phyloP scores from a whole-genome alignment of 306 rosid genomes.

The Alnus glutinosa region DNA sequence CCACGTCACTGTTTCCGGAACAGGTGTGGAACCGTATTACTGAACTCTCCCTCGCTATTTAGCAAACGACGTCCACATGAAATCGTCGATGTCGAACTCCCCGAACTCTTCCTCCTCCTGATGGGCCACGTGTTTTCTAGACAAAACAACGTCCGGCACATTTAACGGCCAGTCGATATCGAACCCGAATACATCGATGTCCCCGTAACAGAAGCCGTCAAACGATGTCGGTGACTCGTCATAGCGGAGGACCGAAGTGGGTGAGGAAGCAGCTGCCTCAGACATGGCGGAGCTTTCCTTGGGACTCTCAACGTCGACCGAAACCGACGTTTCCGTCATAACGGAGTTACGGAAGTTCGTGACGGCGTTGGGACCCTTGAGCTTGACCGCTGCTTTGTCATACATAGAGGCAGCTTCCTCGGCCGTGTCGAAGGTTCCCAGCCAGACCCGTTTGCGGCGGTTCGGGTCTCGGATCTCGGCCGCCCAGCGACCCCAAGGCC shows the following conservation, averaged over 20 bases:
- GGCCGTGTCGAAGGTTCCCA: conserved; percentile 80
- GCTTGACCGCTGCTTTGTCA: conserved; percentile 64
- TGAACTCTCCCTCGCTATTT: conserved; percentile 2
- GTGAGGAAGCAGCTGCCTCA: conserved; percentile 32
- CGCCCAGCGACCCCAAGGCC: conserved; percentile 93
- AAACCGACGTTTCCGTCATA: not conserved
- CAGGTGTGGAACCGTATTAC: conserved; percentile 15
- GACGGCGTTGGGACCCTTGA: conserved; percentile 64
- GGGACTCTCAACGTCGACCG: not conserved
- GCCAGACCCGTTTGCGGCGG: conserved; percentile 66
- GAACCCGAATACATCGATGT: conserved; percentile 43
- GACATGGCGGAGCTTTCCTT: conserved; percentile 32
- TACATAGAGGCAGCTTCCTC: conserved; percentile 79
- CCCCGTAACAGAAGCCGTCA: conserved; percentile 37
- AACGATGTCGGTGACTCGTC: conserved; percentile 23
- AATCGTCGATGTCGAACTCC: conserved; percentile 67
- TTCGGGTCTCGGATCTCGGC: conserved; percentile 86
- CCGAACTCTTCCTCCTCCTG: conserved; percentile 56
- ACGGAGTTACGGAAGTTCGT: conserved; percentile 54
- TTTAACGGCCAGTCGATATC: conserved; percentile 49
- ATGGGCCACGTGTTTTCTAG: conserved; percentile 29
- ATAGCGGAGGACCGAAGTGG: conserved; percentile 60
- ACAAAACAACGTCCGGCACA: conserved; percentile 39
- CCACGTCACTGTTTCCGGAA: not conserved
- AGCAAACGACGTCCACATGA: conserved; percentile 39